Evolutionary conservation across 2,329 filamentous ascomycete species (phyloP), one percentile per base, ranked within the genome.

Genomic region (Corinectria fuckeliana): DNA sequence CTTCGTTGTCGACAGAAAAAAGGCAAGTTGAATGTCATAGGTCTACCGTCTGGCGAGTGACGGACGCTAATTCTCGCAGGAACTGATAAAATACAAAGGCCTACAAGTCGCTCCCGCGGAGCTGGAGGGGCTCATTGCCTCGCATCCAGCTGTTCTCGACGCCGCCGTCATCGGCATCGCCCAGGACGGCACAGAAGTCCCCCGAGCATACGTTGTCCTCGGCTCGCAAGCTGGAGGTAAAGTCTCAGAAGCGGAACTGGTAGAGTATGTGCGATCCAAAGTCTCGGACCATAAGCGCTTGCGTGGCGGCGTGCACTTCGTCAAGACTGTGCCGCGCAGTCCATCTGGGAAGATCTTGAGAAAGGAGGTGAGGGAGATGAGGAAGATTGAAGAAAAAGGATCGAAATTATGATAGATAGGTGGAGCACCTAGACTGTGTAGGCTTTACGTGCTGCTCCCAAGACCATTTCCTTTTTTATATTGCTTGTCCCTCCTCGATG

Each of bases 1-100:
- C 67, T 92, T 86, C 77, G 91, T 96, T 65, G 92, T 92, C 0
- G 92, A 95, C 70, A 85, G 91, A 11, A 88, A 91, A 58, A 93
- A 92, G 80, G 85, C 74, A 54, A 62, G 63, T 56, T 18, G 5
- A 18, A 4, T 11, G 5, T 2, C 23, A 16, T n/a, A 5, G 7
- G 20, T 20, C 20, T 5, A 30, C 14, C n/a, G n/a, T n/a, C 20
- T 21, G 3, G 21, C 1, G n/a, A 38, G 18, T 26, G 7, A 32
- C 52, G 49, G 30, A 53, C 36, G 8, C 18, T 53, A 4, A 32
- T 14, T 23, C 4, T 16, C 3, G 4, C 11, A 90, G 75, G 89
- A 90, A 72, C 84, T 80, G 45, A 78, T 80, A 67, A 80, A 80
- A 60, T 80, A 77, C 70, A 79, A 91, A 69, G 88, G 86, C 0